These are phyloP conservation scores for Pleurotus sapidus DNA, from an alignment of 768 basidiomycete genomes.

Conservation along the genomic window DNA sequence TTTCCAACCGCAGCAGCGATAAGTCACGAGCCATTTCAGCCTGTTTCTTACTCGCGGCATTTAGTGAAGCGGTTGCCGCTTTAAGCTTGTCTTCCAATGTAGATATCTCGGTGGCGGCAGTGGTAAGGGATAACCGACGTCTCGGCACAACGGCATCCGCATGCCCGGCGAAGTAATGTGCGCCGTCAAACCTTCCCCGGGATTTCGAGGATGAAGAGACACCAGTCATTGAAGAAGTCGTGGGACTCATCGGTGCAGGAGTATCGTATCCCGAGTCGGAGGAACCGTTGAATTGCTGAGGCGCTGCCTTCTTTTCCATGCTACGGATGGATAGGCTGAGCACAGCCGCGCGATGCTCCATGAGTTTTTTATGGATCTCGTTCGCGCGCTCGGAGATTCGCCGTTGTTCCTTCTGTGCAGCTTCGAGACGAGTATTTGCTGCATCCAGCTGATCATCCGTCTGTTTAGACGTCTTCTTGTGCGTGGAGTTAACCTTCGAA, in stretches of 20 bases:
- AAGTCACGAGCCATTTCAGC: conserved; percentile 62
- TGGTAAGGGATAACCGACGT: conserved; percentile 37
- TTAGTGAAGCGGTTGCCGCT: conserved; percentile 55
- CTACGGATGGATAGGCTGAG: conserved; percentile 67
- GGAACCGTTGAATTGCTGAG: conserved; percentile 19
- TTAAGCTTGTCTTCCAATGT: conserved; percentile 65
- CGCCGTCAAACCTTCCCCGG: conserved; percentile 68
- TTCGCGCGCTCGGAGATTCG: conserved; percentile 60
- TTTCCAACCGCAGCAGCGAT: conserved; percentile 61
- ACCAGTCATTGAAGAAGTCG: conserved; percentile 39
- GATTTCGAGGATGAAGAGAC: conserved; percentile 37
- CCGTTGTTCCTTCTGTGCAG: conserved; percentile 69
- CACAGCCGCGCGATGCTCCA: conserved; percentile 84
- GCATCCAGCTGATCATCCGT: conserved; percentile 69
- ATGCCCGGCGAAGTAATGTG: conserved; percentile 84
- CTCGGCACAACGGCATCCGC: conserved; percentile 61
- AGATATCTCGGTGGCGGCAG: conserved; percentile 41
- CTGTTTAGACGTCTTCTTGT: conserved; percentile 60
- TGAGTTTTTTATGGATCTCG: conserved; percentile 60
- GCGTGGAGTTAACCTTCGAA: conserved; percentile 59
- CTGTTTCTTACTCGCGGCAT: conserved; percentile 58
- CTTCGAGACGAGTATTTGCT: conserved; percentile 71
- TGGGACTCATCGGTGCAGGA: conserved; percentile 51
- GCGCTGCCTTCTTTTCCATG: conserved; percentile 55
- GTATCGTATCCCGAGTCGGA: conserved; percentile 48